These are phyloP conservation scores for Diplodia sapinea DNA, from an alignment of 2,329 filamentous ascomycete genomes.

Conservation along the genomic window DNA sequence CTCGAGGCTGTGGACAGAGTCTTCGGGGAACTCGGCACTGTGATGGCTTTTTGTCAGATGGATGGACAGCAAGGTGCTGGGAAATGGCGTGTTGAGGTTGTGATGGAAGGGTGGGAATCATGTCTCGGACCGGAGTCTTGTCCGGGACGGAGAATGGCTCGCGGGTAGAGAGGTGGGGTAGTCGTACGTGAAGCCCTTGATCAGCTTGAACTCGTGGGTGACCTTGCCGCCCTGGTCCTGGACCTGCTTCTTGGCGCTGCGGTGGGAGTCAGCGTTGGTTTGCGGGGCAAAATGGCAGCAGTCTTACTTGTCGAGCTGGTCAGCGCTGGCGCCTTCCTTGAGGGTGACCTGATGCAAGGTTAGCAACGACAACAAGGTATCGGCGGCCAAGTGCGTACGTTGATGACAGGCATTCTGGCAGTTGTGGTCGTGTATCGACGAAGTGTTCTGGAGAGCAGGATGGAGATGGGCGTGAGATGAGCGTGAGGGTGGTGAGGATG, in stretches of 20 bases:
- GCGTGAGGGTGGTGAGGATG: constrained; percentile 3
- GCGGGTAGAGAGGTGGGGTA: background rate
- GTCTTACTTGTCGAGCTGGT: constrained; percentile 71
- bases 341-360: constrained; percentile 70
- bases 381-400: constrained; percentile 37
- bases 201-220: constrained; percentile 78
- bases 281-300: background rate
- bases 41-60: constrained; percentile 12
- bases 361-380: constrained; percentile 30
- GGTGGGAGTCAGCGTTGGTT: background rate
- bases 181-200: constrained; percentile 91
- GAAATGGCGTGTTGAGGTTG: background rate
- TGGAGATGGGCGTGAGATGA: constrained; percentile 9
- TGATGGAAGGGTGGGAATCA: background rate
- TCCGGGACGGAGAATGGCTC: no score
- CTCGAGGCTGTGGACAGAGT: constrained; percentile 69
- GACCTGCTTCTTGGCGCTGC: constrained; percentile 77
- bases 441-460: constrained; percentile 26
- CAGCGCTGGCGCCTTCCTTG: constrained; percentile 70
- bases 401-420: constrained; percentile 46
- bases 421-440: constrained; percentile 1
- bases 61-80: background rate
- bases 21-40: constrained; percentile 76
- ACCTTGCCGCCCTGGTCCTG: constrained; percentile 81
- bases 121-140: no score